Evolutionary conservation across 2,329 filamentous ascomycete species (phyloP), one percentile per base, ranked within the genome.

Genomic region (Colletotrichum sp.): DNA sequence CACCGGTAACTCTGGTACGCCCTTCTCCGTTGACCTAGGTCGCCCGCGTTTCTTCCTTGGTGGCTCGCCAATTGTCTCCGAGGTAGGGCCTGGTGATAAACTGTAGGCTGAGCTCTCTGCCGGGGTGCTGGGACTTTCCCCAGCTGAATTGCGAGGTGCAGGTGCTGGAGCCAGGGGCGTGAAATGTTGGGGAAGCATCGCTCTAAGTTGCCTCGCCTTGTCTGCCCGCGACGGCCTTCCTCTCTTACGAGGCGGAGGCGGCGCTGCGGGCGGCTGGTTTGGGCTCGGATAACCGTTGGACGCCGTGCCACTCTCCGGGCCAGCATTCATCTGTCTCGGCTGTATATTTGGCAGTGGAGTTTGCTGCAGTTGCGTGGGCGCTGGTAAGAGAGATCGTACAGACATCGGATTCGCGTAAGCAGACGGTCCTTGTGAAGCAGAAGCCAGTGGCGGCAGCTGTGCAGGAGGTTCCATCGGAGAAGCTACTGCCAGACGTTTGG

Each of bases 191-290:
- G 85, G 84, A 21, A 83, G 78, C 15, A 82, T 78, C 15, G 84
- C 81, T 21, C 78, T 80, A 7, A 82, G 79, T 65, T 82, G 79
- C 15, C 78, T 83, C 16, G 82, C 85, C 77, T 85, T 87, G 71
- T 88, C 87, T 15, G 85, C 84, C 71, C 87, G 85, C 13, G 87
- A 85, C 6, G 87, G 87, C 52, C 87, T 84, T 3, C 87, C 87
- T 75, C 87, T 84, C 79, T 88, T 88, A 78, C 84, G 87, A n/a
- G 82, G 76, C 3, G 71, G 63, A 55, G 52, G 57, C 18, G 75
- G 26, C 24, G 71, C 52, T 26, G 69, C 71, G 10, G 72, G 77
- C 28, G 74, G 63, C 16, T 73, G 34, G 65, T 60, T 48, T 26
- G 36, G n/a, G 57, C 68, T 48, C 28, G 64, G 34, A 48, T 65